Evolutionary conservation across 1,284 basidiomycete species (phyloP).

Genomic region (Puccinia horiana): DNA sequence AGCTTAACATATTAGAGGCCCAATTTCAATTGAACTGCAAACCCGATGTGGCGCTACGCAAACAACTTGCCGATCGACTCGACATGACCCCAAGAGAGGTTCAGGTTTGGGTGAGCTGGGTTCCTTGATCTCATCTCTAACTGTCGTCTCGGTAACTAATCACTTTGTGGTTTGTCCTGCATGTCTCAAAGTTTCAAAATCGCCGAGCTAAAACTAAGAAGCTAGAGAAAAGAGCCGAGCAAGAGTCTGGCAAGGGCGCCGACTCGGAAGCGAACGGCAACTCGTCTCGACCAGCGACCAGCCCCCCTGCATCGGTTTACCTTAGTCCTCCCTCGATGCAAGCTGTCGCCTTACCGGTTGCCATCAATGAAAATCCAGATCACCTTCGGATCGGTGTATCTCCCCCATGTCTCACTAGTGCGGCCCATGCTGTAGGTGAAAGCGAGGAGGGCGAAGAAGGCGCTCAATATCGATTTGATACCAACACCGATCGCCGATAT

Average conservation of each 20-base stretch:
- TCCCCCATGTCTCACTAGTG: not conserved
- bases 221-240: slow-evolving; percentile 51
- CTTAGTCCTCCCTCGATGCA: slow-evolving; percentile 31
- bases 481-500: slow-evolving; percentile 28
- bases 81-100: slow-evolving; percentile 89
- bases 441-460: slow-evolving; percentile 25
- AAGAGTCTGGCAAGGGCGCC: slow-evolving; percentile 27
- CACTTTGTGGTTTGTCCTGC: not conserved
- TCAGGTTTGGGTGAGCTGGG: slow-evolving; percentile 71
- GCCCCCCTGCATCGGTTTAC: slow-evolving; percentile 46
- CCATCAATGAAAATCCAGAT: slow-evolving; percentile 25
- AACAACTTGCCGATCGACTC: slow-evolving; percentile 74
- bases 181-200: slow-evolving; percentile 55
- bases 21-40: slow-evolving; percentile 83
- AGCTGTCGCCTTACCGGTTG: slow-evolving; percentile 28
- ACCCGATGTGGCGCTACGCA: slow-evolving; percentile 77
- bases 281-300: not conserved
- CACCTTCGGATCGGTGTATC: slow-evolving; percentile 1
- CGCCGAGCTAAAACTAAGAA: slow-evolving; percentile 57
- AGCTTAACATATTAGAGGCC: slow-evolving; percentile 69
- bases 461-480: slow-evolving; percentile 16
- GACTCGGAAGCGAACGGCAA: slow-evolving; percentile 27
- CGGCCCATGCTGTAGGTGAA: slow-evolving; percentile 12
- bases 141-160: not conserved
- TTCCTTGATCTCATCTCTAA: too few relatives aligned